phyloP scores from a whole-genome alignment of 805 yeast species.

The Brettanomyces sp. region DNA sequence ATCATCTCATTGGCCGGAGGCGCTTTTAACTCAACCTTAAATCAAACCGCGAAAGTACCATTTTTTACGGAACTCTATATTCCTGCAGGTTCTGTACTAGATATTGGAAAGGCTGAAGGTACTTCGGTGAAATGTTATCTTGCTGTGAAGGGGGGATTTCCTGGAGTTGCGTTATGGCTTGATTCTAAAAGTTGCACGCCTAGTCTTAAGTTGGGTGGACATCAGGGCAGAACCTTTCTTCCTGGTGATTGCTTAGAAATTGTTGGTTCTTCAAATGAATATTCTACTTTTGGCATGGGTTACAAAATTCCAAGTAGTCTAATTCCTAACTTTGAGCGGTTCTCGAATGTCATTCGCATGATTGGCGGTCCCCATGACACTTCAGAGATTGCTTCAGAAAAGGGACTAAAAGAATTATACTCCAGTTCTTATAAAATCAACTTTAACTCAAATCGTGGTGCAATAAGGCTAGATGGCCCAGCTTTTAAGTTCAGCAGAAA shows the following conservation, averaged over 20 bases:
- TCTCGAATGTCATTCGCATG: conserved; percentile 11
- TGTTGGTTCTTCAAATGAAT: neutral
- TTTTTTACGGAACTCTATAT: conserved; percentile 16
- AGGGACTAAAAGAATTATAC: conserved; percentile 17
- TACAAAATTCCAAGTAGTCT: conserved; percentile 11
- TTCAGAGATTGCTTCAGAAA: conserved; percentile 17
- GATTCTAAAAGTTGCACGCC: conserved; percentile 24
- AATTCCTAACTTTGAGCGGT: conserved; percentile 10
- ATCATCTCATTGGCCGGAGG: conserved; percentile 19
- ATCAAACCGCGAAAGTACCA: conserved; percentile 10
- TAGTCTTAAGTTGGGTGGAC: conserved; percentile 20
- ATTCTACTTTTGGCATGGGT: conserved; percentile 4
- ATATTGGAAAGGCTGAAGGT: conserved; percentile 15
- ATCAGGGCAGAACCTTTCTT: conserved; percentile 21
- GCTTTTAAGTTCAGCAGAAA: conserved; percentile 13
- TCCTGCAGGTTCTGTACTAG: conserved; percentile 14
- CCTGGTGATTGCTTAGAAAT: conserved; percentile 22
- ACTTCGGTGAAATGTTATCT: conserved; percentile 16
- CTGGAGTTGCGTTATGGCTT: conserved; percentile 20
- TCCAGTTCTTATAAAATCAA: conserved; percentile 14
- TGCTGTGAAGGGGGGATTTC: conserved; percentile 23
- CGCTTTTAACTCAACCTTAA: conserved; percentile 10
- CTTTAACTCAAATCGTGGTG: conserved; percentile 24
- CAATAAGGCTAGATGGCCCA: conserved; percentile 23
- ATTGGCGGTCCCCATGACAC: conserved; percentile 24